Base-by-base conservation (phyloP, 441 rosid genomes). In the Euphorbia celastroides region DNA sequence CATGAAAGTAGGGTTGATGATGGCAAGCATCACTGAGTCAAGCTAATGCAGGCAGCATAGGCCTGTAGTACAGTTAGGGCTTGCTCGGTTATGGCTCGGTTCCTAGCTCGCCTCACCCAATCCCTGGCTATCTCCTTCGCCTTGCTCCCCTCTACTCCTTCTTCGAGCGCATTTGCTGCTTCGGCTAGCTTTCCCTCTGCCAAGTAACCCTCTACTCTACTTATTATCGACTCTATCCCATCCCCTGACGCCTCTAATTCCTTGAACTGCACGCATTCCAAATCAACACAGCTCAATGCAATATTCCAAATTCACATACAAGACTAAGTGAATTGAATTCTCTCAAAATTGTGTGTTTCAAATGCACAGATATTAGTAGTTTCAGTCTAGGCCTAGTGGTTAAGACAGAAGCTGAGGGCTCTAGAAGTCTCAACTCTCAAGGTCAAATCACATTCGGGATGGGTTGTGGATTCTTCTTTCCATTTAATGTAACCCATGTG, bases 71-170 rank as follows among this genome's bases (percentile, higher is more conserved):
- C 77, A 31, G 81, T 81, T 22, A 92, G 71, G 56, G 98, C 97
- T 86, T 95, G 97, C 75, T 95, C 97, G 2, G 88, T 84, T 58
- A 95, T 88, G 67, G 98, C 96, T 66, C 96, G 77, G 73, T 92
- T 88, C 79, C 85, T 87, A 6, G 81, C 96, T 62, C 32, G 83
- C 66, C 55, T 82, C 69, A 86, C 92, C 99, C 98, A 95, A 25
- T 82, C 86, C 34, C 74, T 64, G 16, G 78, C 86, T 28, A 92
- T 68, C 72, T 83, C 90, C 68, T 86, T 93, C 1, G 92, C 96
- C 78, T 86, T 80, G 83, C 96, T 90, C 72, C 96, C 99, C 64
- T 72, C 72, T 13, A 87, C 92, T 28, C 99, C 98, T 68, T 86
- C 88, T 75, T 90, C 89, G 52, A 92, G 95, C 71, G 82, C 83